Base-by-base conservation (phyloP, 1,139 yeast species). In the Meyerozyma sp. region DNA sequence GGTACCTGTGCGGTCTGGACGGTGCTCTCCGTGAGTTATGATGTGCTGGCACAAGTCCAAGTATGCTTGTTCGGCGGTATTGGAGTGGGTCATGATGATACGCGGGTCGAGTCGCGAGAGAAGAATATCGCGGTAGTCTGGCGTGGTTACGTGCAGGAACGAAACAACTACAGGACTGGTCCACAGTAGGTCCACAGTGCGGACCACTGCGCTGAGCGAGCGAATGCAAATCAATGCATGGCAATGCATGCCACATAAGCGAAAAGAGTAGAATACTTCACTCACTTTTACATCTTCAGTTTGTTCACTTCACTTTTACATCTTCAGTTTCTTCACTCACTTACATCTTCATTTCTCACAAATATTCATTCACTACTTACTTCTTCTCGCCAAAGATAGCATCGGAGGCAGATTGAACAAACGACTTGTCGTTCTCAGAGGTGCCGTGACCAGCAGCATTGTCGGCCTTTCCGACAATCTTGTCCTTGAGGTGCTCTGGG, bases 1-100 rank as follows among this genome's bases (percentile, higher is more conserved):
- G 0, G 98, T 93, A 1, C 98, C 99, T 1, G 99, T 93, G 59
- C 99, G 75, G 61, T 93, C 99, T 5, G 94, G 90, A 48, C 99
- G 82, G 54, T 77, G 77, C 61, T 93, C 98, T 32, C 98, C 98
- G 51, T 85, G 80, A 4, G 76, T 72, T 28, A 93, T 82, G 61
- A 94, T 93, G 10, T 78, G 70, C 46, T 72, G 66, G 61, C 98
- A 89, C 41, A 93, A 77, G 52, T 88, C 91, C 32, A 93, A 77
- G 61, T 93, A 93, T 11, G 90, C 91, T 55, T 81, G 84, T 63
- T 93, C 99, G 50, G 87, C 91, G 9, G 54, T 23, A 47, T 68
- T 70, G 4, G 61, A 42, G 2, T 56, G 57, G 0, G 70, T 66
- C 67, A 66, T 65, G 26, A 21, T 21, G 23, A 21, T 21, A 21